phyloP scores from a whole-genome alignment of 1,284 basidiomycete species.

The Microbotryomycetes sp. region DNA sequence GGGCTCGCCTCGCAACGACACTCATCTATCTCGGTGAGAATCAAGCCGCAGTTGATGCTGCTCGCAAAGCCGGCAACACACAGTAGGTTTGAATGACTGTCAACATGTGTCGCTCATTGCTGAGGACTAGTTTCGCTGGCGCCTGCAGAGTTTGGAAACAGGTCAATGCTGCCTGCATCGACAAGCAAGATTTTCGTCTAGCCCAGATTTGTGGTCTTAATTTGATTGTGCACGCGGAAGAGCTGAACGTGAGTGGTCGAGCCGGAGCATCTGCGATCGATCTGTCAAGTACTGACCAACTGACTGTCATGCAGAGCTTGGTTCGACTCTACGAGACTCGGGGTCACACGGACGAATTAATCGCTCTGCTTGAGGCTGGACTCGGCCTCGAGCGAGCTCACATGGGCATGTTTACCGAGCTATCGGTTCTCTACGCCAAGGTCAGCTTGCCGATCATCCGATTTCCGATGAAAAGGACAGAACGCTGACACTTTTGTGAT shows the following conservation, averaged over 20 bases:
- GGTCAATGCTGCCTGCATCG: conserved; percentile 95
- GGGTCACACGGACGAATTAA: conserved; percentile 91
- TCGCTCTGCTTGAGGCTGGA: conserved; percentile 85
- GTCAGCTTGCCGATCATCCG: neutral
- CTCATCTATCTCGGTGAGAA: conserved; percentile 98
- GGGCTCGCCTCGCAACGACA: conserved; percentile 95
- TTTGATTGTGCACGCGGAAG: conserved; percentile 60
- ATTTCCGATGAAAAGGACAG: too few relatives aligned
- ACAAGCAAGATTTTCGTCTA: conserved; percentile 92
- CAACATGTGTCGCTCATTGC: neutral
- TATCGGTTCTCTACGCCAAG: conserved; percentile 91
- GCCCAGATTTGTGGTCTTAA: conserved; percentile 98
- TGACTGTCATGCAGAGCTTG: conserved; percentile 48
- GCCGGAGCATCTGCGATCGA: too few relatives aligned
- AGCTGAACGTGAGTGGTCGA: conserved; percentile 51
- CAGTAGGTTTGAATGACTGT: conserved; percentile 55
- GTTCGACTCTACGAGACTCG: conserved; percentile 82
- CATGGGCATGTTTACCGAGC: conserved; percentile 78
- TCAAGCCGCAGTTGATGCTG: conserved; percentile 95
- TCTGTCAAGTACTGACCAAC: neutral
- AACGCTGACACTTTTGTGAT: too few relatives aligned
- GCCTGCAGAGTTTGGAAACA: conserved; percentile 91
- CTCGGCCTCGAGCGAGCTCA: conserved; percentile 93
- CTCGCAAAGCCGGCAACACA: conserved; percentile 97
- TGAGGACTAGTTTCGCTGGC: conserved; percentile 8